phyloP scores from a whole-genome alignment of 495 filamentous ascomycete species.

The Amniculicola lignicola region DNA sequence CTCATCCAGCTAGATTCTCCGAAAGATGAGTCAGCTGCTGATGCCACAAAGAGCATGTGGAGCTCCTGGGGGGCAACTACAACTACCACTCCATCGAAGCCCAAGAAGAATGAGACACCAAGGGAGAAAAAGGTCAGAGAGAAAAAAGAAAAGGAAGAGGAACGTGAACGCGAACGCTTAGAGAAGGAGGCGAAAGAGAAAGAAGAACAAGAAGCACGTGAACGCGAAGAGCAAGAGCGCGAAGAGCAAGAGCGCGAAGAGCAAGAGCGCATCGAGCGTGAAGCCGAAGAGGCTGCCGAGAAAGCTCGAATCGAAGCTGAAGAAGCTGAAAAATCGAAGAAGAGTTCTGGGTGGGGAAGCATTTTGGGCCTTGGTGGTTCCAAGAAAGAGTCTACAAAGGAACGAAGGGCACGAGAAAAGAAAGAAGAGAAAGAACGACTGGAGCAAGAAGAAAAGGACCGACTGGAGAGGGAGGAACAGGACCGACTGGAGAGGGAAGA shows the following conservation, averaged over 20 bases:
- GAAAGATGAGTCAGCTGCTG: constrained; percentile 11
- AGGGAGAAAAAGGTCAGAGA: constrained; percentile 5
- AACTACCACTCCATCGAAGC: not conserved
- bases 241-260: constrained; percentile 32
- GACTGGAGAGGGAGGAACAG: constrained; percentile 19
- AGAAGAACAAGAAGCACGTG: constrained; percentile 6
- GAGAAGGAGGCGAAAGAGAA: constrained; percentile 15
- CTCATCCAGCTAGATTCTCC: constrained; percentile 17
- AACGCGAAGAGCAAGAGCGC: constrained; percentile 22
- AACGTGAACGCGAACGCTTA: constrained; percentile 5
- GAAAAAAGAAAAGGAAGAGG: constrained; percentile 10
- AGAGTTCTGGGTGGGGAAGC: constrained; percentile 9
- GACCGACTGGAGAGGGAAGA: constrained; percentile 14
- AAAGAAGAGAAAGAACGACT: constrained; percentile 12
- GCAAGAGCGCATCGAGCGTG: constrained; percentile 2
- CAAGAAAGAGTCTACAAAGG: constrained; percentile 16
- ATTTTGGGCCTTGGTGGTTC: not conserved
- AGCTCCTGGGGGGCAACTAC: constrained; percentile 5
- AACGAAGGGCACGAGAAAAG: constrained; percentile 5
- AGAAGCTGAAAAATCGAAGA: constrained; percentile 16
- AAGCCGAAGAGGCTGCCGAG: constrained; percentile 36
- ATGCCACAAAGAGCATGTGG: constrained; percentile 13
- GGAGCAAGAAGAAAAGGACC: constrained; percentile 20
- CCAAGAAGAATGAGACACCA: constrained; percentile 18
- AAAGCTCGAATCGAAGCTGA: constrained; percentile 1